Percentiles rank a stretch among this genome's conserved stretches.
Conservation (phyloP, 176 grass and related monocot genomes). For the Rhynchospora breviuscula region DNA sequence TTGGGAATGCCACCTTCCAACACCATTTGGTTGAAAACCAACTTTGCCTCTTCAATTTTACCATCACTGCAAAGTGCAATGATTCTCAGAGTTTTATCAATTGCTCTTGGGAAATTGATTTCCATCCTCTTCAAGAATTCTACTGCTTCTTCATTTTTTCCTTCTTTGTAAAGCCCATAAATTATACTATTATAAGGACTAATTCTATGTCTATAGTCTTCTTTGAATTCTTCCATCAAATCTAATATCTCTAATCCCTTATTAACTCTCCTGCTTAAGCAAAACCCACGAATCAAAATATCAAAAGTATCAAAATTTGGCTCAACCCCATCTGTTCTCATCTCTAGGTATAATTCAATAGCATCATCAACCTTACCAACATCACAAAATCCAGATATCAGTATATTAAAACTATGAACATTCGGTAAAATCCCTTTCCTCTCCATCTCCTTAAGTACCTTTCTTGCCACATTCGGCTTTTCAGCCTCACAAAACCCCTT, state of each 20-base stretch:
- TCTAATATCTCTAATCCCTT: constrained; percentile 27
- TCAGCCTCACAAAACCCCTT: constrained; percentile 28
- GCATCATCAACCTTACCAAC: constrained; percentile 15
- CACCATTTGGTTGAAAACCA: constrained; percentile 29
- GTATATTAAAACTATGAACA: constrained; percentile 30
- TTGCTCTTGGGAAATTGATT: constrained; percentile 27
- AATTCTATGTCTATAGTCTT: constrained; percentile 24
- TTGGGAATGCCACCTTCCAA: constrained; percentile 31
- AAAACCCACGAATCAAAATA: constrained; percentile 33
- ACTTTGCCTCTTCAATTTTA: constrained; percentile 27
- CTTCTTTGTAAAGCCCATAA: constrained; percentile 32
- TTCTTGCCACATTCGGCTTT: constrained; percentile 21
- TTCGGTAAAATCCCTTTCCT: constrained; percentile 35
- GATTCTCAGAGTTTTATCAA: constrained; percentile 29
- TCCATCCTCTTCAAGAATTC: constrained; percentile 33
- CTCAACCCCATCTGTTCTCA: constrained; percentile 27
- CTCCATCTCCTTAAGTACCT: constrained; percentile 38
- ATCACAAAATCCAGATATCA: constrained; percentile 33
- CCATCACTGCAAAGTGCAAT: constrained; percentile 13
- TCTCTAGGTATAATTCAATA: constrained; percentile 26
- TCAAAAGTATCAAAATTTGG: constrained; percentile 42
- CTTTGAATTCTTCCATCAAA: constrained; percentile 34
- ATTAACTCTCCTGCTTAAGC: constrained; percentile 15
- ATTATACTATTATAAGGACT: constrained; percentile 35
- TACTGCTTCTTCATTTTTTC: constrained; percentile 18